A percentile compares a stretch with the other conserved stretches of the same genome.
These are phyloP conservation scores for Phaeosphaeria sp. DNA, from an alignment of 2,329 filamentous ascomycete genomes.

Conservation along the genomic window DNA sequence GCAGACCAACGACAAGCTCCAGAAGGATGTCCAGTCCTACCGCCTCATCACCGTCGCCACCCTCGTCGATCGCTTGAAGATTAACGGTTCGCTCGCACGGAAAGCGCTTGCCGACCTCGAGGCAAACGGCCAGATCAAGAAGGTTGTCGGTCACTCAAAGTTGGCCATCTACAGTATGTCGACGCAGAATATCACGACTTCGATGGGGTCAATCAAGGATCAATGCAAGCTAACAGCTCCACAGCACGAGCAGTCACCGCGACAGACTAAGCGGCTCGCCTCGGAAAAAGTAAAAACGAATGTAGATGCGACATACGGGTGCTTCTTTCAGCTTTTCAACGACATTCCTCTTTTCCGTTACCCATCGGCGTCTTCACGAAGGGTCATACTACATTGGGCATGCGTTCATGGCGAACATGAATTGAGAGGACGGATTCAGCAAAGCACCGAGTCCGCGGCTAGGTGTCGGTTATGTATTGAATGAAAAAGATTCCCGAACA, in stretches of 20 bases:
- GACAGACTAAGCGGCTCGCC: constrained; percentile 42
- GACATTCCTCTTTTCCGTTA: constrained; percentile 45
- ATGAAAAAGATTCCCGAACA: constrained; percentile 43
- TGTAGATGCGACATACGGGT: constrained; percentile 33
- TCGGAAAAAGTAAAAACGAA: constrained; percentile 20
- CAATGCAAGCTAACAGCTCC: constrained; percentile 20
- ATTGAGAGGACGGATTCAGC: constrained; percentile 37
- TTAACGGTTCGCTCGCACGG: constrained; percentile 97
- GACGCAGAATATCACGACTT: not conserved
- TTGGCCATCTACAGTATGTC: constrained; percentile 95
- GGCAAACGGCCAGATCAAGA: constrained; percentile 98
- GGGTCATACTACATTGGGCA: constrained; percentile 38
- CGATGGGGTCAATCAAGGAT: not conserved
- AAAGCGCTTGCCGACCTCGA: constrained; percentile 89
- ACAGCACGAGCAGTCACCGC: constrained; percentile 48
- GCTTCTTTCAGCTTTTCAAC: constrained; percentile 40
- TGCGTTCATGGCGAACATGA: constrained; percentile 42
- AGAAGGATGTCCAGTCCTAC: constrained; percentile 99
- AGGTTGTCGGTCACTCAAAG: constrained; percentile 94
- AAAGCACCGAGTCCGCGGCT: constrained; percentile 29
- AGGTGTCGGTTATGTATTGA: constrained; percentile 45
- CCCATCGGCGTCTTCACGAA: constrained; percentile 44
- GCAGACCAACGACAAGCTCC: constrained; percentile 94
- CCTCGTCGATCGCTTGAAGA: constrained; percentile 99
- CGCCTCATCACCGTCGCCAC: constrained; percentile 98